Conservation (phyloP, 2,329 filamentous ascomycete species). For the Botrytis elliptica region DNA sequence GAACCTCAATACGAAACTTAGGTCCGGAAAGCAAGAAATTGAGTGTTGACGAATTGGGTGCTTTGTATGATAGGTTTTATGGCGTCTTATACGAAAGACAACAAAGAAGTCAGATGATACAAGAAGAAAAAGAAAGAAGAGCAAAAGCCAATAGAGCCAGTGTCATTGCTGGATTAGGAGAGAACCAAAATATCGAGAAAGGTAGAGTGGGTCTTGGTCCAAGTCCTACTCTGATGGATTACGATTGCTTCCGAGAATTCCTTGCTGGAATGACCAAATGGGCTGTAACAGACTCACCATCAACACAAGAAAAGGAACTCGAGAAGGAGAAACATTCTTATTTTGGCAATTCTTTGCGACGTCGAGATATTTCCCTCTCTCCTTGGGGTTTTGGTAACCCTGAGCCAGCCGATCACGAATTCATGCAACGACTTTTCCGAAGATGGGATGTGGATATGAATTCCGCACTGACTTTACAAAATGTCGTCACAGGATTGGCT, state of each 20-base stretch:
- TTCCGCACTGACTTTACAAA: constrained; percentile 79
- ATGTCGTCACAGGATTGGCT: constrained; percentile 87
- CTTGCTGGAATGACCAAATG: constrained; percentile 85
- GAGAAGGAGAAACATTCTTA: constrained; percentile 60
- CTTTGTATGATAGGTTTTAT: constrained; percentile 93
- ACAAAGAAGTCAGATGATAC: constrained; percentile 73
- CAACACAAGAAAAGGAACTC: constrained; percentile 51
- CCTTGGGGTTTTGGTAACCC: constrained; percentile 59
- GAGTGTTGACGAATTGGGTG: constrained; percentile 79
- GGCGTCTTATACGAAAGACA: constrained; percentile 87
- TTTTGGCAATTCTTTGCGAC: constrained; percentile 54
- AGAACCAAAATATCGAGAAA: constrained; percentile 65
- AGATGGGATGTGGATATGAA: constrained; percentile 82
- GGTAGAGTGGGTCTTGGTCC: constrained; percentile 85
- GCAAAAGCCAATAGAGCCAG: constrained; percentile 61
- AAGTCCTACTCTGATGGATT: constrained; percentile 93
- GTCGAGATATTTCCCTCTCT: constrained; percentile 36
- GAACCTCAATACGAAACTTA: constrained; percentile 92
- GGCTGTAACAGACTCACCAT: constrained; percentile 85
- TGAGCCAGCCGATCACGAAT: constrained; percentile 89
- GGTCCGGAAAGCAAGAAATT: constrained; percentile 94
- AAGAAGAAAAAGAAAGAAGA: constrained; percentile 69
- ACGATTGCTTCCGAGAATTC: constrained; percentile 93
- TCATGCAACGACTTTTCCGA: constrained; percentile 81
- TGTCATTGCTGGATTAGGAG: constrained; percentile 42